Evolutionary conservation across 106 monocot species (phyloP).

Genomic region (Phalaenopsis equestris): DNA sequence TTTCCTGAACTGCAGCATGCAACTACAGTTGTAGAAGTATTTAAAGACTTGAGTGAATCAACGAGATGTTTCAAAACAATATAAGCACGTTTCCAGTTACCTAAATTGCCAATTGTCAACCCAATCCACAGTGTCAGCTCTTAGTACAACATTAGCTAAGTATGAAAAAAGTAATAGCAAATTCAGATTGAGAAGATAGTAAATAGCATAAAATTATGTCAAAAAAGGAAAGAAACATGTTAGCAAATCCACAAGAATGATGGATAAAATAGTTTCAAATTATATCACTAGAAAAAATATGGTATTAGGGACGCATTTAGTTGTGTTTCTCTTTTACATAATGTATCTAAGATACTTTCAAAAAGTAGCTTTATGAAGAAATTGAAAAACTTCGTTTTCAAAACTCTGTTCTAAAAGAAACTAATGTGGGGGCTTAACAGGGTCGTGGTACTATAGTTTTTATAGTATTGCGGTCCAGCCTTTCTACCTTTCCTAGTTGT

Average conservation of each 20-base stretch:
- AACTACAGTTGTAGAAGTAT: slow-evolving; percentile 12
- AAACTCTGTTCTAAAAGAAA: not conserved
- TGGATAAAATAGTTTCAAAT: not conserved
- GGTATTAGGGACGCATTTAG: not conserved
- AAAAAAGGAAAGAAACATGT: not conserved
- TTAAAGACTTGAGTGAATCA: slow-evolving; percentile 31
- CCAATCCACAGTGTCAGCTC: not conserved
- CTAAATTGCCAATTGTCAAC: slow-evolving; percentile 21
- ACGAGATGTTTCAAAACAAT: slow-evolving; percentile 60
- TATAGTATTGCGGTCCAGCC: too few species aligned
- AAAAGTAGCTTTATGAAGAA: not conserved
- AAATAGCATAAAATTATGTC: not conserved
- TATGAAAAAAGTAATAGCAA: not conserved
- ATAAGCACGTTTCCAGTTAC: slow-evolving; percentile 74
- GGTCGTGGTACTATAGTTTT: too few species aligned
- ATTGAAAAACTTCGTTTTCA: not conserved
- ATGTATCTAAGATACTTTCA: not conserved
- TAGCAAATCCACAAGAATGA: not conserved
- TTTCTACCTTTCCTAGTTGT: too few species aligned
- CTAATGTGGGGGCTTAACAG: too few species aligned
- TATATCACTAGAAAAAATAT: not conserved
- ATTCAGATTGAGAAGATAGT: not conserved
- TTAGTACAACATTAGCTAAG: not conserved
- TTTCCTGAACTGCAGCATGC: slow-evolving; percentile 12
- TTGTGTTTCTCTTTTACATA: not conserved